Base-by-base conservation (phyloP, 345 rosid species). In the Zanthoxylum bungeanum region DNA sequence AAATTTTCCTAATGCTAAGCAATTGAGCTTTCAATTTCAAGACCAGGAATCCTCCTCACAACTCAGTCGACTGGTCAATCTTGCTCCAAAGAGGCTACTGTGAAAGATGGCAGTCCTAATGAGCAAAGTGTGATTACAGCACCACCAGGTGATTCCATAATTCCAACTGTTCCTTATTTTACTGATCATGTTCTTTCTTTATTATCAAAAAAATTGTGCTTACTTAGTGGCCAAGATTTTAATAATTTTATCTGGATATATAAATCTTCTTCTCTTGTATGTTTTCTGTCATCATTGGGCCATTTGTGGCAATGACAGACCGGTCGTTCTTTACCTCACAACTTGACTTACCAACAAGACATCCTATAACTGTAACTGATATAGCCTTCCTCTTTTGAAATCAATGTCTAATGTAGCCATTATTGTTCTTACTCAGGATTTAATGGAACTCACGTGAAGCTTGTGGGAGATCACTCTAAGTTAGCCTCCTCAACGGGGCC, bases 41-140 rank as follows among this genome's bases (percentile, higher is more conserved):
- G 97, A 86, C 44, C 94, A 80, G 68, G 94, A 93, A 39, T 82
- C 87, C 9, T 76, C 89, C 21, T 90, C 97, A n/a, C n/a, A 22
- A 69, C 86, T 69, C 98, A 93, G 40, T 90, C 94, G 4, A 90
- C 88, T 47, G 81, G 85, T 71, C 90, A 90, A 49, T 90, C 97
- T 66, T 88, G 80, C 63, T 55, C 84, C 49, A 85, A 89, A 84
- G 88, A 83, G 70, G 85, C 77, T 27, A 79, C 78, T 77, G 63
- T 83, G 67, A 86, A 84, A 40, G 85, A 85, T 72, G 79, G 79
- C 78, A 70, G 71, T 30, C 73, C 79, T 31, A 69, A 61, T 4
- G 70, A 65, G 53, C 84, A 78, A 64, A 73, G 61, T 68, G 51
- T 64, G 0, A 67, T 75, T 50, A 77, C 81, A 11, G 50, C 77